Conservation (phyloP, 202 grass and related monocot species). For the Setaria italica region DNA sequence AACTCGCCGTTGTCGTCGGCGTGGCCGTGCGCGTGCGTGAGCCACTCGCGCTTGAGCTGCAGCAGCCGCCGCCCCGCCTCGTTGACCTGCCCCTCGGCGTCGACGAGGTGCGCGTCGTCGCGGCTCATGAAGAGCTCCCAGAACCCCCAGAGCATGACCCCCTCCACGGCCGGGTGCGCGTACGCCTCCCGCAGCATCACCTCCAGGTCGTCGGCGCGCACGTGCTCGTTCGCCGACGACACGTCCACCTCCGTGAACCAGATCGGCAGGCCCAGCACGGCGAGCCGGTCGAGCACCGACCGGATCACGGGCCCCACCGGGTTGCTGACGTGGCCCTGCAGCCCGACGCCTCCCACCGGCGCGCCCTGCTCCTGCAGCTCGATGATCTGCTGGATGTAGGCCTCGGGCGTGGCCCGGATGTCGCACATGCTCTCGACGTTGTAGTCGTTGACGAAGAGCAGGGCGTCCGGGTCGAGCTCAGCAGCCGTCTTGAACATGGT, state of each 20-base stretch:
- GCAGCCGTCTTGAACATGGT: constrained; percentile 68
- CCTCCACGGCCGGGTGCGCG: constrained; percentile 83
- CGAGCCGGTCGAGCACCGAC: constrained; percentile 58
- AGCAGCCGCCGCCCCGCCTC: constrained; percentile 68
- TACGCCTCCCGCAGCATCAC: constrained; percentile 76
- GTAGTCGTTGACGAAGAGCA: constrained; percentile 97
- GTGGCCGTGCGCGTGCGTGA: constrained; percentile 61
- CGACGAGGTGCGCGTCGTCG: constrained; percentile 64
- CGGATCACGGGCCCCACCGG: constrained; percentile 65
- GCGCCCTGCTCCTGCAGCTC: constrained; percentile 82
- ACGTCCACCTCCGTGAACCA: constrained; percentile 98
- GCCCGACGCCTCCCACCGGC: constrained; percentile 63
- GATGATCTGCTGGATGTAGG: constrained; percentile 79
- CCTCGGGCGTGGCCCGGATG: constrained; percentile 54
- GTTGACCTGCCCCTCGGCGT: constrained; percentile 81
- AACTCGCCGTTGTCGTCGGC: constrained; percentile 67
- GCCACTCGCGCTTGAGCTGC: constrained; percentile 80
- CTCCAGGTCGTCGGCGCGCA: constrained; percentile 92
- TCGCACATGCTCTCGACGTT: constrained; percentile 77
- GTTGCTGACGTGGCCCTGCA: constrained; percentile 74
- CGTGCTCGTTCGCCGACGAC: constrained; percentile 69
- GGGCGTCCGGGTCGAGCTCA: constrained; percentile 69
- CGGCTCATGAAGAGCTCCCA: constrained; percentile 93
- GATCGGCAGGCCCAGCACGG: constrained; percentile 67
- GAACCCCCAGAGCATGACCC: constrained; percentile 91